Conservation (phyloP, 495 filamentous ascomycete genomes). For the Daldinia loculata region DNA sequence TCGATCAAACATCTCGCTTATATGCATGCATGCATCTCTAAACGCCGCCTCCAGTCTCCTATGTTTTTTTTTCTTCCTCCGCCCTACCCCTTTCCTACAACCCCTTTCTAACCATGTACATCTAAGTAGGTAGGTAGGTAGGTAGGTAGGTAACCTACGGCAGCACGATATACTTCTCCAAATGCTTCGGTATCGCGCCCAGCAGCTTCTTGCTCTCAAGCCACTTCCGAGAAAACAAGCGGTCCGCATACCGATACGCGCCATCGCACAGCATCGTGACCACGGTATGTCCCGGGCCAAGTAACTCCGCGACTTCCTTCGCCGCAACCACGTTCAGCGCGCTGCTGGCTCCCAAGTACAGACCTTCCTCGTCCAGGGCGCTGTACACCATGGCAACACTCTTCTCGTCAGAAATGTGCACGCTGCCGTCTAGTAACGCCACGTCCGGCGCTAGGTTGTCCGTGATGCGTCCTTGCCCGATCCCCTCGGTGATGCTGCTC, state of each 20-base stretch:
- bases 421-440: constrained; percentile 81
- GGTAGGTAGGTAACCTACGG: constrained; percentile 56
- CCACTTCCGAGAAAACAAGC: constrained; percentile 91
- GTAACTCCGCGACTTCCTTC: constrained; percentile 89
- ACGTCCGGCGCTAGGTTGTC: constrained; percentile 91
- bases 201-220: constrained; percentile 83
- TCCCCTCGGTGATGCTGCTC: constrained; percentile 94
- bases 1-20: not conserved
- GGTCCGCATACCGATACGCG: constrained; percentile 94
- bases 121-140: too few relatives aligned
- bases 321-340: constrained; percentile 95
- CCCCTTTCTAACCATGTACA: too few relatives aligned
- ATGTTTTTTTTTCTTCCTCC: not conserved
- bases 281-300: constrained; percentile 89
- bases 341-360: constrained; percentile 94
- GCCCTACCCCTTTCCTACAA: too few relatives aligned
- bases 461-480: constrained; percentile 96
- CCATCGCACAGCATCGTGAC: constrained; percentile 95
- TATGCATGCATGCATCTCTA: not conserved
- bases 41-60: constrained; percentile 18
- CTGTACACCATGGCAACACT: constrained; percentile 98
- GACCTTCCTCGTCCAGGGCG: constrained; percentile 93
- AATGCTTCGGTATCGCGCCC: constrained; percentile 80
- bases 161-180: constrained; percentile 93
- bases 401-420: constrained; percentile 90